Conservation (phyloP, 805 yeast species). For the Ogataea neopini region DNA sequence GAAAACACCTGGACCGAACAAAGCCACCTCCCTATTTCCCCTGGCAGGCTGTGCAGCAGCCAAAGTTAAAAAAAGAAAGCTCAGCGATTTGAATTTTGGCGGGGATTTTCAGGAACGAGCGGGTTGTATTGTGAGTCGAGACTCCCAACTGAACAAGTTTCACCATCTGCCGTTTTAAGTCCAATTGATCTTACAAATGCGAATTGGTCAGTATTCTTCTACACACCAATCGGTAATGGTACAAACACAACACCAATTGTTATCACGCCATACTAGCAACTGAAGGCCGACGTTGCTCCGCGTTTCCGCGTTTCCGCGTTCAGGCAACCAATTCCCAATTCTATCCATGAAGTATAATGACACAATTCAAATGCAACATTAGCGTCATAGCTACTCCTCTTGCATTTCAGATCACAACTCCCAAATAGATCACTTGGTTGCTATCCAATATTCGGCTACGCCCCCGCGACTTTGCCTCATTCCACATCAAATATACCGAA, state of each 20-base stretch:
- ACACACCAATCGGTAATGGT: background rate
- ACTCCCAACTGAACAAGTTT: no score
- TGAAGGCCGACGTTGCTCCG: background rate
- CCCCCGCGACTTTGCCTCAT: slow-evolving; percentile 2
- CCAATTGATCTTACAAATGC: background rate
- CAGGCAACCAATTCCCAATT: no score
- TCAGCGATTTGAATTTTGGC: background rate
- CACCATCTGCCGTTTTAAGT: no score
- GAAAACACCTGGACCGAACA: no score
- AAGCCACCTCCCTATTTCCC: background rate
- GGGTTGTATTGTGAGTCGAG: background rate
- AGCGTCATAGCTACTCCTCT: background rate
- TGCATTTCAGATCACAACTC: background rate
- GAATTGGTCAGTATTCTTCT: background rate
- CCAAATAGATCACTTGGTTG: background rate
- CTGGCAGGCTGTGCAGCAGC: slow-evolving; percentile 4
- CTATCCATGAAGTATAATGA: no score
- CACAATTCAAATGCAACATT: background rate
- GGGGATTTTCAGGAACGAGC: slow-evolving; percentile 2
- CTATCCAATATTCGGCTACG: slow-evolving; percentile 1
- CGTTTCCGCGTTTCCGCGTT: background rate
- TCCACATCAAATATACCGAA: background rate
- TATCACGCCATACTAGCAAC: background rate
- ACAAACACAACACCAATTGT: background rate
- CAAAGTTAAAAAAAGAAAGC: background rate